Conservation (phyloP, 768 basidiomycete species). For the Suillus discolor region DNA sequence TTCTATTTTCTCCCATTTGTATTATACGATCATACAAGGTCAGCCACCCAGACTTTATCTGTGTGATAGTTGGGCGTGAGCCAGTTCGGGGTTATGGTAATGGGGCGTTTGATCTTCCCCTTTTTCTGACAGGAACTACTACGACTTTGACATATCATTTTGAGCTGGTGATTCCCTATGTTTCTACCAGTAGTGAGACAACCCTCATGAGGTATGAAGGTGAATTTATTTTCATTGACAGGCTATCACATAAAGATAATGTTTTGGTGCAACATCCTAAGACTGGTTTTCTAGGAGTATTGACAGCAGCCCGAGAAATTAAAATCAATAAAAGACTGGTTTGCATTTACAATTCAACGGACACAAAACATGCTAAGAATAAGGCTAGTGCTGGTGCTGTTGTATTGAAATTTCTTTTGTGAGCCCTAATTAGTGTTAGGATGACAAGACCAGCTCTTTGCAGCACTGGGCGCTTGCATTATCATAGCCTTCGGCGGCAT, state of each 20-base stretch:
- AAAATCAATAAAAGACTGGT: too few species aligned
- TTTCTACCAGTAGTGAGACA: too few species aligned
- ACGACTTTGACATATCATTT: slow-evolving; percentile 17
- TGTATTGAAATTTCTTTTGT: not conserved
- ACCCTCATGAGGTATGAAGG: too few species aligned
- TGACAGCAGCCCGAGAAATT: too few species aligned
- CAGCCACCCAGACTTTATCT: not conserved
- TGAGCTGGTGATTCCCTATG: slow-evolving; percentile 14
- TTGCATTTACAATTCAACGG: too few species aligned
- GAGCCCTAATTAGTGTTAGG: not conserved
- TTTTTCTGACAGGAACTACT: not conserved
- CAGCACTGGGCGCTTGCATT: not conserved
- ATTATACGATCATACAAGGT: not conserved
- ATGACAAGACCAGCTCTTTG: not conserved
- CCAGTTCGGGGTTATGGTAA: not conserved
- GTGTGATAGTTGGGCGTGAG: not conserved
- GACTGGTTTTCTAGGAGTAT: too few species aligned
- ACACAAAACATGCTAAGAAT: too few species aligned
- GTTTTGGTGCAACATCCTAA: too few species aligned
- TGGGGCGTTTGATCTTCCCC: not conserved
- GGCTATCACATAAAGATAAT: too few species aligned
- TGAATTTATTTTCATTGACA: too few species aligned
- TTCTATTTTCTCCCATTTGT: not conserved
- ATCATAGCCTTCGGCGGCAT: not conserved
- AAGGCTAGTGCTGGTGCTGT: not conserved